These are phyloP conservation scores for Cadophora malorum DNA, from an alignment of 2,329 filamentous ascomycete genomes.

Conservation along the genomic window DNA sequence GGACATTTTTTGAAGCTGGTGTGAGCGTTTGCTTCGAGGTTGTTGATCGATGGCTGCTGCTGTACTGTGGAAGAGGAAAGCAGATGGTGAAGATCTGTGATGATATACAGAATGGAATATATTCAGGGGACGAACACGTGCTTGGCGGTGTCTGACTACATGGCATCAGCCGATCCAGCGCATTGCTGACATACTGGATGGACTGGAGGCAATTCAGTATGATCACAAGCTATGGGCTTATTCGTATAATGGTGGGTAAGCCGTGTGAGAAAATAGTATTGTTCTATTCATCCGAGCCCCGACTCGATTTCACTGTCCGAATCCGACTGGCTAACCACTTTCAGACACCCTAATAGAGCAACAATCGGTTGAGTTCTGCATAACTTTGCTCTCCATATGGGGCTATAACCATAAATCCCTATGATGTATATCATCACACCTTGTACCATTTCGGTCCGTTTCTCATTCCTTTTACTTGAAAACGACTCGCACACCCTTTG, in stretches of 20 bases:
- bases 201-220: not conserved
- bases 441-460: no score
- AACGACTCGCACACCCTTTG: slow-evolving; percentile 28
- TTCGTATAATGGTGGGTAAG: not conserved
- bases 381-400: no score
- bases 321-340: not conserved
- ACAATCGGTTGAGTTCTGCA: no score
- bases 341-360: no score
- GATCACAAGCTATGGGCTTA: not conserved
- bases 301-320: not conserved
- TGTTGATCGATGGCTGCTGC: not conserved
- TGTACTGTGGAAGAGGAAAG: not conserved
- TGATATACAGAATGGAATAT: not conserved
- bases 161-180: not conserved
- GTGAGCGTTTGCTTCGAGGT: not conserved
- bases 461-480: not conserved
- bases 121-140: not conserved
- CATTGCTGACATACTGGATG: not conserved
- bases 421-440: no score
- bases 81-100: not conserved
- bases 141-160: not conserved
- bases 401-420: no score
- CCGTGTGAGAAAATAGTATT: not conserved
- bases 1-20: slow-evolving; percentile 19
- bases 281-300: not conserved